A percentile compares a stretch with the other conserved stretches of the same genome.
Evolutionary conservation across 2,329 filamentous ascomycete species (phyloP).

Genomic region (Arthrobotrys iridis): DNA sequence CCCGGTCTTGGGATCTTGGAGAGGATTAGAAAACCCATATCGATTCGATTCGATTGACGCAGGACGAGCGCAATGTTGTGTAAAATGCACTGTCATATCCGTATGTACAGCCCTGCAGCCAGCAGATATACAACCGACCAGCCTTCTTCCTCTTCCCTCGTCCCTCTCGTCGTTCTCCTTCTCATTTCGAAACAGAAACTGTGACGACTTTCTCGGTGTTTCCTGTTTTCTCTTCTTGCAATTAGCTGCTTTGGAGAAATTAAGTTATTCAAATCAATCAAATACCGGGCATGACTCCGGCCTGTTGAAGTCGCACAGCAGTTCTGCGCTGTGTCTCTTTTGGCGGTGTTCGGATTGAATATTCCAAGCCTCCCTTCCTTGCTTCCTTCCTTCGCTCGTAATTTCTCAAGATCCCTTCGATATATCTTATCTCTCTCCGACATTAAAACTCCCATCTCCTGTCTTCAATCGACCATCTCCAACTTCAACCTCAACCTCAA

Average conservation of each 20-base stretch:
- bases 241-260: background rate
- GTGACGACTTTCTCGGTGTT: background rate
- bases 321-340: background rate
- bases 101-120: background rate
- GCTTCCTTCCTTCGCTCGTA: no score
- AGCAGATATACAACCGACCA: conserved; percentile 17
- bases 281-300: conserved; percentile 12
- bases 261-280: conserved; percentile 10
- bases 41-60: background rate
- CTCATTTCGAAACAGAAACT: conserved; percentile 24
- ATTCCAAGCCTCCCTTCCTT: no score
- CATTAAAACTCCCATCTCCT: background rate
- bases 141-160: conserved; percentile 25
- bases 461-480: background rate
- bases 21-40: background rate
- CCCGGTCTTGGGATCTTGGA: background rate
- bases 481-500: background rate
- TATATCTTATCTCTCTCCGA: no score
- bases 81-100: background rate
- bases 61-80: background rate
- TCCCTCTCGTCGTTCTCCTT: conserved; percentile 2
- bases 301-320: background rate
- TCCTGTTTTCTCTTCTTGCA: background rate
- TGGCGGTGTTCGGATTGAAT: no score
- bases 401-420: background rate